Base-by-base conservation (phyloP, 192 early-diverging fungal species). In the Helicostylum pulchrum region DNA sequence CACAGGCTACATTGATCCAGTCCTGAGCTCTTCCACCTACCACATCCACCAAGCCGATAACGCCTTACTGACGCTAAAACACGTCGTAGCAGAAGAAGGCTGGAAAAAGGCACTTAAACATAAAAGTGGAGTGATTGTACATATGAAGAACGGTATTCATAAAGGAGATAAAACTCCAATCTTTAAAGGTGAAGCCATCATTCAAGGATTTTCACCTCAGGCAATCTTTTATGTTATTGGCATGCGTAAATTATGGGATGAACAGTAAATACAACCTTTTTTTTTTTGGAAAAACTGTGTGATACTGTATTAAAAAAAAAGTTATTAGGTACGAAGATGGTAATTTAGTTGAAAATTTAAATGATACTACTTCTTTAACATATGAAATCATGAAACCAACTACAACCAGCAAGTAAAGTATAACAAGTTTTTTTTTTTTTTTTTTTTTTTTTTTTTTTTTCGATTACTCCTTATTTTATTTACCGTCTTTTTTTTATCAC, bases 91-190 rank as follows among this genome's bases (percentile, higher is more conserved):
- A 20, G 71, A 73, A n/a, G 30, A 47, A 8, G 79, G 72, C 11
- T 85, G 83, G 83, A 82, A 82, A 67, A 78, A 78, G 50, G 77
- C 78, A 26, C 47, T 79, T 17, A 81, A 79, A 9, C 75, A 80
- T 55, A 85, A 85, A 49, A 78, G 75, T 44, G 78, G 77, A 26
- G 77, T 77, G 26, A 58, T 76, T 7, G 83, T 85, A 45, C 80
- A 74, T 36, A 80, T 78, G 71, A 78, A 76, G 23, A 68, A 45
- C n/a, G 73, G 67, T 3, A 52, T 53, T 19, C 68, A 49, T 42
- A 71, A 61, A 30, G 61, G 56, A 15, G 80, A 82, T n/a, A 83
- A 83, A 47, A 71, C 77, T 6, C 77, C 81, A 5, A 55, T 79
- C 7, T 85, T 79, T 62, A 85, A 82, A 65, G 76, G 79, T 17